These are phyloP conservation scores for Aegilops umbellulata DNA, from an alignment of 176 grass and related monocot genomes.

Conservation along the genomic window DNA sequence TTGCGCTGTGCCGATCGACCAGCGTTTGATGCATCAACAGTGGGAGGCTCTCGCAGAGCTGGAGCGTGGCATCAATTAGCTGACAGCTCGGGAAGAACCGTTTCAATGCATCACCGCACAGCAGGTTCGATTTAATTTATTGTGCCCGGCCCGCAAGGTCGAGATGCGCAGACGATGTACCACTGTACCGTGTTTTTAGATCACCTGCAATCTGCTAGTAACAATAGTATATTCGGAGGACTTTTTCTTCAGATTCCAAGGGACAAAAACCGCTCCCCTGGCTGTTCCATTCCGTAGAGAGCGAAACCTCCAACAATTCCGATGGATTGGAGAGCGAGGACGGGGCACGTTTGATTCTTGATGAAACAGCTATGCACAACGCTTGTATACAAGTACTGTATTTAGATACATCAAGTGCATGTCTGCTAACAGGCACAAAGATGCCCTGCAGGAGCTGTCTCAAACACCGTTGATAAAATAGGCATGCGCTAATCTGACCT, in stretches of 20 bases:
- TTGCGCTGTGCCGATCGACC: background rate
- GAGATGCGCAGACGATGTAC: background rate
- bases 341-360: background rate
- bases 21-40: background rate
- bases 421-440: background rate
- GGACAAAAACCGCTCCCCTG: background rate
- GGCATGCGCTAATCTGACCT: background rate
- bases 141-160: background rate
- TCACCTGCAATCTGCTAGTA: background rate
- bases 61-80: background rate
- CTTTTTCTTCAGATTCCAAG: background rate
- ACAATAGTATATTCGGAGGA: background rate
- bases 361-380: background rate
- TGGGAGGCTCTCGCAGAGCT: too few species aligned
- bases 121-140: background rate
- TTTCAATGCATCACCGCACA: background rate
- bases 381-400: too few species aligned
- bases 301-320: background rate
- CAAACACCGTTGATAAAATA: background rate
- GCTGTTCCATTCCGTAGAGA: background rate
- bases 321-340: background rate
- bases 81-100: background rate
- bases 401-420: too few species aligned
- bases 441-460: background rate
- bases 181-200: background rate